phyloP scores from a whole-genome alignment of 2,329 filamentous ascomycete genomes.

The Elsinoe batatas region DNA sequence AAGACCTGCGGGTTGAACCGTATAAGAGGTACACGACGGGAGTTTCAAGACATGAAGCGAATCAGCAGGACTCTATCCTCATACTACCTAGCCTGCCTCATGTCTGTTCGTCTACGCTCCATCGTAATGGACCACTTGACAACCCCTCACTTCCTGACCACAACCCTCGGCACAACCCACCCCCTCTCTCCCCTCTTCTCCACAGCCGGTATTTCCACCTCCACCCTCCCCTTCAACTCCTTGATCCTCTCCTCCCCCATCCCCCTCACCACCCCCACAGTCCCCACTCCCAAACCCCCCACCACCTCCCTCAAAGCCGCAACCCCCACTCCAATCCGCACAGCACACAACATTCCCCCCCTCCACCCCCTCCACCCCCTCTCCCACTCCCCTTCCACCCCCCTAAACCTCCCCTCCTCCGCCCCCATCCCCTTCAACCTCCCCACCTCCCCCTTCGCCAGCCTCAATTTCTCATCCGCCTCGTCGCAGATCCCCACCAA shows the following conservation, averaged over 20 bases:
- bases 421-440: constrained; percentile 30
- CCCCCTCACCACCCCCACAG: constrained; percentile 13
- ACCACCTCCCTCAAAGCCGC: constrained; percentile 19
- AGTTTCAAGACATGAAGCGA: no score
- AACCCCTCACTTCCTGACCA: constrained; percentile 4
- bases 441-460: constrained; percentile 28
- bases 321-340: constrained; percentile 23
- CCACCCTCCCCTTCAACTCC: constrained; percentile 13
- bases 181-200: constrained; percentile 35
- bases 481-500: constrained; percentile 13
- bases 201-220: constrained; percentile 28
- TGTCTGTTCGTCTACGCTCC: no score
- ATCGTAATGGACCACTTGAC: not conserved
- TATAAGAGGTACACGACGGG: no score
- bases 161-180: constrained; percentile 38
- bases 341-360: constrained; percentile 25
- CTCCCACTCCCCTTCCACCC: constrained; percentile 31
- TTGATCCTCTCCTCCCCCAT: constrained; percentile 16
- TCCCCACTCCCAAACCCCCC: constrained; percentile 15
- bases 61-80: no score
- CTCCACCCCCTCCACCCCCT: constrained; percentile 27
- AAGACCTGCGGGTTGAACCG: no score
- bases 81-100: no score
- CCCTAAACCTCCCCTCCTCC: constrained; percentile 25
- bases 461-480: constrained; percentile 24